A percentile compares a stretch with the other conserved stretches of the same genome.
phyloP scores from a whole-genome alignment of 177 flowering plant genomes.

The Vitis hybrid region DNA sequence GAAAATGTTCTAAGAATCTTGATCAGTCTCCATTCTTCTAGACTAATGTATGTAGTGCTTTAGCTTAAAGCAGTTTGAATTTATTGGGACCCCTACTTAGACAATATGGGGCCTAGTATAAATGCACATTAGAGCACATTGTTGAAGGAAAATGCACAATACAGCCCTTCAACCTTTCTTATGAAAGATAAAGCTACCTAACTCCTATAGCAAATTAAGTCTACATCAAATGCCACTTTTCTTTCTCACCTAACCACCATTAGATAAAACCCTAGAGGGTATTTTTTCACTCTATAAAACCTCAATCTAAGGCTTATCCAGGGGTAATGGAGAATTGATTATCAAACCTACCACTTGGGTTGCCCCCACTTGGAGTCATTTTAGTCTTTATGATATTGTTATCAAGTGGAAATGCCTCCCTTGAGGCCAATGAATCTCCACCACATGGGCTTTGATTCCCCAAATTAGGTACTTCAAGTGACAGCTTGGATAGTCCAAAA shows the following conservation, averaged over 20 bases:
- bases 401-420: too few relatives aligned
- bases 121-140: neutral
- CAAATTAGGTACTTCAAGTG: neutral
- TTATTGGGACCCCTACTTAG: too few relatives aligned
- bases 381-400: neutral
- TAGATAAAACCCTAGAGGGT: neutral
- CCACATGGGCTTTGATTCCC: neutral
- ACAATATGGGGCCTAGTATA: neutral
- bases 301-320: neutral
- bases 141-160: neutral
- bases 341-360: constrained; percentile 2
- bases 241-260: neutral
- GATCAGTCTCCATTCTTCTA: too few relatives aligned
- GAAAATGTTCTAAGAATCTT: too few relatives aligned
- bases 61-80: too few relatives aligned
- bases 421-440: neutral
- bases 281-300: neutral
- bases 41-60: too few relatives aligned
- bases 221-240: neutral
- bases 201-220: neutral
- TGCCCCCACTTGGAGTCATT: neutral
- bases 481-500: constrained; percentile 1
- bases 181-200: neutral
- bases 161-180: neutral
- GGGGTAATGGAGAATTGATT: too few relatives aligned